These are phyloP conservation scores for Neurospora sp. DNA, from an alignment of 495 filamentous ascomycete genomes.

Conservation along the genomic window DNA sequence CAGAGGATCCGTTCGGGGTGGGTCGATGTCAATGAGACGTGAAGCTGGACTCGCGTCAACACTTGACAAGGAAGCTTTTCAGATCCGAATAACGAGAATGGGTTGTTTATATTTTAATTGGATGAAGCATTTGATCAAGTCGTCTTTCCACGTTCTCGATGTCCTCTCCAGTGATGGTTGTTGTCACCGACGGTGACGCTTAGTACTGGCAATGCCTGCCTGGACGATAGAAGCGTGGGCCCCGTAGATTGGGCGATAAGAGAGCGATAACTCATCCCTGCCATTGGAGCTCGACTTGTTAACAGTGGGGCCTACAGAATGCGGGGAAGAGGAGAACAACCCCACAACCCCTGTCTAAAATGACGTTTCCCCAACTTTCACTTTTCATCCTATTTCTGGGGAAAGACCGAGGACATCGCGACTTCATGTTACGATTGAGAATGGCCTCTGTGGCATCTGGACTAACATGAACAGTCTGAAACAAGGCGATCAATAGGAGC, in stretches of 20 bases:
- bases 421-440: neutral
- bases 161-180: neutral
- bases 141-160: neutral
- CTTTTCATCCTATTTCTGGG: neutral
- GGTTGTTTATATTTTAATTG: neutral
- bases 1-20: neutral
- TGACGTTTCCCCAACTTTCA: neutral
- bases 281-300: neutral
- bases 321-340: neutral
- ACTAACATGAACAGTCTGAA: neutral
- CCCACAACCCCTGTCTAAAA: neutral
- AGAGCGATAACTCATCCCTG: neutral
- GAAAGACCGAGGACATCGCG: neutral
- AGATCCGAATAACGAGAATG: neutral
- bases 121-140: neutral
- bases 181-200: neutral
- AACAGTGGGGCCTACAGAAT: neutral
- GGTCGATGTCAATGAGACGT: neutral
- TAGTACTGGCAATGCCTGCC: neutral
- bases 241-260: neutral
- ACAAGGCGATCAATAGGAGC: neutral
- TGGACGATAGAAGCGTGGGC: neutral
- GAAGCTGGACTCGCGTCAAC: neutral
- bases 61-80: neutral
- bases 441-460: neutral